phyloP scores from a whole-genome alignment of 208 protist species.

The Wallacemonas rigidus region DNA sequence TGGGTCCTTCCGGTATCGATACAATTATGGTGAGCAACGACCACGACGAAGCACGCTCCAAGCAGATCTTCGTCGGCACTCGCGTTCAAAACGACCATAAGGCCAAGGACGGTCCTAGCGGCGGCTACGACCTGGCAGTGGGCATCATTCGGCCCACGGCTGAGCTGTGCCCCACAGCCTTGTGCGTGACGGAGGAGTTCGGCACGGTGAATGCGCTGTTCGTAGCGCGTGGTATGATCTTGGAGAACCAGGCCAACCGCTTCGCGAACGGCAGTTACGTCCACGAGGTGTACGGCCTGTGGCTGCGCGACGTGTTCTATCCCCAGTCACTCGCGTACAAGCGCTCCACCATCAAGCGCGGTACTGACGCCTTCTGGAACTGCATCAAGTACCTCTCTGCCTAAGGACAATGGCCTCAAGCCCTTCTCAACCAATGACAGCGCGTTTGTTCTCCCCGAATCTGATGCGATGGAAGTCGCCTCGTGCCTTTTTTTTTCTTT shows the following conservation, averaged over 20 bases:
- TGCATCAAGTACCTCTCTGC: conserved; percentile 22
- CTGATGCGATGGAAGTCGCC: too few species aligned
- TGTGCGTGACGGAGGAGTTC: conserved; percentile 76
- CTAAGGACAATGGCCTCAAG: not conserved
- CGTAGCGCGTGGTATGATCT: conserved; percentile 53
- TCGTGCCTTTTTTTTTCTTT: too few species aligned
- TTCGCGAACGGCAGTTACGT: conserved; percentile 59
- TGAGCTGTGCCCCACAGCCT: conserved; percentile 46
- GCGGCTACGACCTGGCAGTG: conserved; percentile 41
- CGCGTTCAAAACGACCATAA: conserved; percentile 36
- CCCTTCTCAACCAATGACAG: too few species aligned
- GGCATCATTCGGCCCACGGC: conserved; percentile 46
- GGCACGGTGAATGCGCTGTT: conserved; percentile 66
- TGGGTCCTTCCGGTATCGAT: conserved; percentile 63
- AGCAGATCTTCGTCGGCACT: conserved; percentile 37
- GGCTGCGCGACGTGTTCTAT: conserved; percentile 84
- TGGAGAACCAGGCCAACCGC: conserved; percentile 77
- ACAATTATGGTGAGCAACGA: conserved; percentile 62
- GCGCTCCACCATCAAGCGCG: conserved; percentile 41
- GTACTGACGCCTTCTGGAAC: conserved; percentile 41
- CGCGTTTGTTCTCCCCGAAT: too few species aligned
- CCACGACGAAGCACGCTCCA: conserved; percentile 25
- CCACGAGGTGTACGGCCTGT: conserved; percentile 68
- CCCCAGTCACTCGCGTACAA: conserved; percentile 77
- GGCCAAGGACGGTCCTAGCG: conserved; percentile 35